A percentile compares a stretch with the other conserved stretches of the same genome.
These are phyloP conservation scores for Melaleuca alternifolia DNA, from an alignment of 345 rosid genomes.

Conservation along the genomic window DNA sequence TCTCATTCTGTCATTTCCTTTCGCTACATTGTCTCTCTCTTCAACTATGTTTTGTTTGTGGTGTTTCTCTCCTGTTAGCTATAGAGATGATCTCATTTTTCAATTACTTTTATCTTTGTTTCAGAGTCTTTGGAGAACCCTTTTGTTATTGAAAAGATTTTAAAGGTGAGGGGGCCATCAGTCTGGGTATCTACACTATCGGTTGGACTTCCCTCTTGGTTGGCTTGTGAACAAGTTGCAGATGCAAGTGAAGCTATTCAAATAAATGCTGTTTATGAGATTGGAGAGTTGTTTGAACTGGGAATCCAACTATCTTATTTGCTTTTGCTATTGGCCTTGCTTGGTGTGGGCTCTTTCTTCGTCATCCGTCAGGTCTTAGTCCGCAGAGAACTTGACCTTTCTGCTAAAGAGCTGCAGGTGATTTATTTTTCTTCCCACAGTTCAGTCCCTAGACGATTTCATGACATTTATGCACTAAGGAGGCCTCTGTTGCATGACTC, in stretches of 20 bases:
- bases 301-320: conserved; percentile 92
- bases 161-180: conserved; percentile 25
- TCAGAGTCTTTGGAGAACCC: conserved; percentile 32
- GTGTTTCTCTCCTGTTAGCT: not conserved
- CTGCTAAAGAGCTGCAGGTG: conserved; percentile 95
- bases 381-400: conserved; percentile 95
- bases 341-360: conserved; percentile 82
- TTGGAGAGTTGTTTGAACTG: conserved; percentile 73
- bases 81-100: not conserved
- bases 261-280: conserved; percentile 44
- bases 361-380: conserved; percentile 95
- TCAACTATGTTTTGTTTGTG: not conserved
- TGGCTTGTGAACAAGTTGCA: conserved; percentile 46
- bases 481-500: not conserved
- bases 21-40: not conserved
- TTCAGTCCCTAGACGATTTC: not conserved
- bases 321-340: conserved; percentile 60
- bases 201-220: conserved; percentile 38
- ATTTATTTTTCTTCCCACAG: not conserved
- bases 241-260: conserved; percentile 38
- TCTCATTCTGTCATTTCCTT: not conserved
- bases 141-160: conserved; percentile 14
- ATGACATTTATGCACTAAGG: not conserved
- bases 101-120: not conserved
- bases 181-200: conserved; percentile 27